These are phyloP conservation scores for Aspergillus aculeatus DNA, from an alignment of 2,329 filamentous ascomycete genomes.

Conservation along the genomic window DNA sequence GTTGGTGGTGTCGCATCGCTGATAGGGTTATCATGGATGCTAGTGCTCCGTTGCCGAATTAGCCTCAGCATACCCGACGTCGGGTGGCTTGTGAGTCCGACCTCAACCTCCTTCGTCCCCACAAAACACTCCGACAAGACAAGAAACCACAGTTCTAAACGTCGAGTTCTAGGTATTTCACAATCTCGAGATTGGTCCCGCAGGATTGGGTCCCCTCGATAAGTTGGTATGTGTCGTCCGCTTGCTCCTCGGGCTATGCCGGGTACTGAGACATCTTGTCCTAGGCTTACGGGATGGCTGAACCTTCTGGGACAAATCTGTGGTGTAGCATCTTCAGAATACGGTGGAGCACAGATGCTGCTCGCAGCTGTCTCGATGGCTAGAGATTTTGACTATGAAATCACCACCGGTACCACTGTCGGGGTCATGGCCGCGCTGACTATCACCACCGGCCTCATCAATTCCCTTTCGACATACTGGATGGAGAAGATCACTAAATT, in stretches of 20 bases:
- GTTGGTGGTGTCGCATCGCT: neutral
- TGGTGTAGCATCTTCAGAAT: conserved; percentile 4
- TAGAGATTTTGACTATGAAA: conserved; percentile 1
- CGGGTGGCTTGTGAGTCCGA: neutral
- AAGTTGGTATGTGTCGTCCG: neutral
- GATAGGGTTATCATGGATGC: neutral
- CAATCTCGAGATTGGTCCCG: neutral
- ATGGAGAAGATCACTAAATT: conserved; percentile 8
- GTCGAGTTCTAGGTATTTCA: neutral
- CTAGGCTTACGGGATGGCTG: conserved; percentile 1
- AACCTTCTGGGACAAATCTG: neutral
- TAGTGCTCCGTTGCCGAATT: conserved; percentile 5
- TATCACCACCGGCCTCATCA: neutral
- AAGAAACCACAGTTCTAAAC: neutral
- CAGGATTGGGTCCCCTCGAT: conserved; percentile 1
- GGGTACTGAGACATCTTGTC: no score
- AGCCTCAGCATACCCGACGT: neutral
- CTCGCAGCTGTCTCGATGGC: conserved; percentile 4
- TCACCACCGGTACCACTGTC: conserved; percentile 1
- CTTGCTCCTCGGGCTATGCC: no score
- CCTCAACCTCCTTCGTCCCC: neutral
- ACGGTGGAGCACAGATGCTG: conserved; percentile 6
- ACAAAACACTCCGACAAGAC: neutral
- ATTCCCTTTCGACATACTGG: conserved; percentile 4
- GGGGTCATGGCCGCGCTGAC: conserved; percentile 6